Conservation (phyloP, 2,329 filamentous ascomycete species). For the Triangularia verruculosa region DNA sequence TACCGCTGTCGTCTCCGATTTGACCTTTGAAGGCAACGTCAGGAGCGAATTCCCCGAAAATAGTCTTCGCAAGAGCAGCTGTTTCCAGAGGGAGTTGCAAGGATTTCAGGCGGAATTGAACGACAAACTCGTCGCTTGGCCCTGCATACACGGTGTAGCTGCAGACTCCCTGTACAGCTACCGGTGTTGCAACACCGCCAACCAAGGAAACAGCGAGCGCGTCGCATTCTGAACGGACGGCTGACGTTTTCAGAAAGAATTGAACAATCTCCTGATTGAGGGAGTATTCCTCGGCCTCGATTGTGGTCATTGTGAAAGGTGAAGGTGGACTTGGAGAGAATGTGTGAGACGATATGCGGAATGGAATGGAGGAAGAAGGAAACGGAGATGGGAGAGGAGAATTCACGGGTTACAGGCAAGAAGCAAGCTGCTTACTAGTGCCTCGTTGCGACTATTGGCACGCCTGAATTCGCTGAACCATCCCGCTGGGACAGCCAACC, state of each 20-base stretch:
- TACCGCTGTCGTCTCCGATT: constrained; percentile 14
- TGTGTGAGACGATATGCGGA: no score
- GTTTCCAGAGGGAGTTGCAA: constrained; percentile 5
- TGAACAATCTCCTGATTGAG: constrained; percentile 5
- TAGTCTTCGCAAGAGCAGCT: not conserved
- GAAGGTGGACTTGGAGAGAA: no score
- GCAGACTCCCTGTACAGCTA: constrained; percentile 13
- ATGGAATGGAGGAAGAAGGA: no score
- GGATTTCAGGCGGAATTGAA: constrained; percentile 19
- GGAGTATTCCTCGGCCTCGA: no score
- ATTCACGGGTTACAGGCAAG: no score
- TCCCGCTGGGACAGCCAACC: no score
- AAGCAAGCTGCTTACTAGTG: no score
- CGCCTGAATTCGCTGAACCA: no score
- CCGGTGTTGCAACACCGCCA: not conserved
- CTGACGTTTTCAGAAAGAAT: constrained; percentile 14
- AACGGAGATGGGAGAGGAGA: no score
- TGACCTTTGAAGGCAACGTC: constrained; percentile 9
- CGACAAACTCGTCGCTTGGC: not conserved
- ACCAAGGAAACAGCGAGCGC: not conserved
- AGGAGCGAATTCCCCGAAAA: constrained; percentile 11
- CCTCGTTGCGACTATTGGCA: no score
- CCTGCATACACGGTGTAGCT: constrained; percentile 18
- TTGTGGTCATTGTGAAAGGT: no score
- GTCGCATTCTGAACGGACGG: constrained; percentile 8